These are phyloP conservation scores for Picea sitchensis DNA, from an alignment of 75 land plant species.

Conservation along the genomic window DNA sequence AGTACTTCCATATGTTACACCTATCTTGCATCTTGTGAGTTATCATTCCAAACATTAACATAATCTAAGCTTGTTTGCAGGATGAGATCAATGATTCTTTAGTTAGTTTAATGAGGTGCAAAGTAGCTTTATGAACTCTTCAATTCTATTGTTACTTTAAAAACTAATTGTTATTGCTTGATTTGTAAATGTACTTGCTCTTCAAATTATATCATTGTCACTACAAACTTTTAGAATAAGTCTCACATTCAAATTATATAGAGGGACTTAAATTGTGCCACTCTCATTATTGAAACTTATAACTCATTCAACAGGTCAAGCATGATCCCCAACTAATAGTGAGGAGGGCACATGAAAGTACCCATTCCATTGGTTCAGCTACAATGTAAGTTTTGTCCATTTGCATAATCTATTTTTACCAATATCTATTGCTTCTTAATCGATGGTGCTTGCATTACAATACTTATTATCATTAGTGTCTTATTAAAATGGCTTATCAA, in stretches of 20 bases:
- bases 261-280: neutral
- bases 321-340: conserved; percentile 60
- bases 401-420: neutral
- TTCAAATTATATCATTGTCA: neutral
- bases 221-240: too few relatives aligned
- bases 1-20: too few relatives aligned
- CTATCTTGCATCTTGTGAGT: too few relatives aligned
- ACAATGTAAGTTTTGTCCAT: conserved; percentile 60
- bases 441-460: too few relatives aligned
- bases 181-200: neutral
- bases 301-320: conserved; percentile 29
- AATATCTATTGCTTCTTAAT: neutral
- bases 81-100: too few relatives aligned
- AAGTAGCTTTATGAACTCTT: too few relatives aligned
- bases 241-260: neutral
- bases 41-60: too few relatives aligned
- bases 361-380: conserved; percentile 83
- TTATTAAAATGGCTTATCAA: neutral
- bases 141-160: too few relatives aligned
- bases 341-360: conserved; percentile 79
- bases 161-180: neutral
- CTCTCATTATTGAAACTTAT: neutral
- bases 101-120: too few relatives aligned
- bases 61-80: too few relatives aligned
- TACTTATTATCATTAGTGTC: neutral